Conservation (phyloP, 2,329 filamentous ascomycete species). For the Ambrosiella cleistominuta region DNA sequence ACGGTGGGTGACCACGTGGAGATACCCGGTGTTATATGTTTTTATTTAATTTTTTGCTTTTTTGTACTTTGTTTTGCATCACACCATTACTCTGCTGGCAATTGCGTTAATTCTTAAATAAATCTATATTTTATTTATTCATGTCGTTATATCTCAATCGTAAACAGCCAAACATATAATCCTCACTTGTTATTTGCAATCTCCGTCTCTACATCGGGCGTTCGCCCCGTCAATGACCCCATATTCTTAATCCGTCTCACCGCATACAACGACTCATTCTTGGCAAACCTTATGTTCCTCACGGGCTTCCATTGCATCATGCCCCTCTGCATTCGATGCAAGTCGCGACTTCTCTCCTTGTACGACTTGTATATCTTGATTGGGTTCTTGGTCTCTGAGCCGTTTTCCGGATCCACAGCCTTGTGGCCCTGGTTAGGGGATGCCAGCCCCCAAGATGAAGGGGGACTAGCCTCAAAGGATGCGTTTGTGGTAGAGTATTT, state of each 20-base stretch:
- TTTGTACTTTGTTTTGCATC: no score
- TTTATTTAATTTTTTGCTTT: no score
- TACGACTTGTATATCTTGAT: constrained; percentile 43
- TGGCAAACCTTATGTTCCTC: constrained; percentile 70
- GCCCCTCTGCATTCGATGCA: constrained; percentile 74
- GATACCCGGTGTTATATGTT: no score
- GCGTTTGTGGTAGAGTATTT: background rate
- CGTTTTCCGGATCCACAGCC: constrained; percentile 17
- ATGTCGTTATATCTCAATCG: no score
- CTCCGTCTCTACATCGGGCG: constrained; percentile 78
- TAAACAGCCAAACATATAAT: background rate
- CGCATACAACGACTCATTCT: constrained; percentile 69
- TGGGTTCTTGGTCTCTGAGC: constrained; percentile 31
- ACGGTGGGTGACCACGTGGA: no score
- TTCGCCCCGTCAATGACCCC: constrained; percentile 59
- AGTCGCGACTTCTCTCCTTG: constrained; percentile 49
- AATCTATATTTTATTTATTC: no score
- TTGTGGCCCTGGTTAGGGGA: constrained; percentile 18
- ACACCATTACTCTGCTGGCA: no score
- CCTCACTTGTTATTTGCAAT: constrained; percentile 6
- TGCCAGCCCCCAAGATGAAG: constrained; percentile 16
- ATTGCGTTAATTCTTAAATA: no score
- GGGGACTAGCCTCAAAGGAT: constrained; percentile 29
- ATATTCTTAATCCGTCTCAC: constrained; percentile 59
- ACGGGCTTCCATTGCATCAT: constrained; percentile 93